These are phyloP conservation scores for Pichia cabralensis DNA, from an alignment of 805 yeast species.

Conservation along the genomic window DNA sequence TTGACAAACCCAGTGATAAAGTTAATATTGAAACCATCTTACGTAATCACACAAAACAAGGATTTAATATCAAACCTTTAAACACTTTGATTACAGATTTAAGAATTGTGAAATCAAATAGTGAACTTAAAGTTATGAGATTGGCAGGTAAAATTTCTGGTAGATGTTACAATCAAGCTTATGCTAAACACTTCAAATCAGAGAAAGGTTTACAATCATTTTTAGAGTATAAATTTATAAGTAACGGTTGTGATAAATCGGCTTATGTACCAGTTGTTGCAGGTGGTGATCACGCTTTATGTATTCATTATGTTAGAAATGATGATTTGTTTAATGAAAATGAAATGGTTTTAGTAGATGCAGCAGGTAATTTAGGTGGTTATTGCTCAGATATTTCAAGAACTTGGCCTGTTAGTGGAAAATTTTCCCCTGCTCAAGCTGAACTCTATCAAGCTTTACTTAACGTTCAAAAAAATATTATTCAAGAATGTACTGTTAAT, in stretches of 20 bases:
- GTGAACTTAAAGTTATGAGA: constrained; percentile 73
- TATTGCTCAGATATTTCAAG: constrained; percentile 94
- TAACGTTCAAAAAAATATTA: constrained; percentile 71
- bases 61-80: constrained; percentile 30
- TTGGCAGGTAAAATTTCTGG: constrained; percentile 77
- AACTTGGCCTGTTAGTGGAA: constrained; percentile 85
- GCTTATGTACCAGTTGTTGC: constrained; percentile 97
- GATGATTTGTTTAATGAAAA: constrained; percentile 70
- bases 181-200: constrained; percentile 50
- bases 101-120: constrained; percentile 64
- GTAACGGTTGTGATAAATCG: constrained; percentile 80
- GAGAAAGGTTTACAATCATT: constrained; percentile 76
- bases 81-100: constrained; percentile 33
- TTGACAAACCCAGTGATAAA: constrained; percentile 12
- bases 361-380: constrained; percentile 90
- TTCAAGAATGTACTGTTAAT: constrained; percentile 51
- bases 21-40: constrained; percentile 13
- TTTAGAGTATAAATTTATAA: constrained; percentile 70
- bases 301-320: constrained; percentile 89
- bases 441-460: constrained; percentile 86
- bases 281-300: constrained; percentile 79
- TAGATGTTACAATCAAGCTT: constrained; percentile 75
- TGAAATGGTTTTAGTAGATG: constrained; percentile 82
- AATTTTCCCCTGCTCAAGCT: constrained; percentile 65
- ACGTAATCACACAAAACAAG: constrained; percentile 14